Conservation (phyloP, 495 filamentous ascomycete genomes). For the Evernia prunastri region DNA sequence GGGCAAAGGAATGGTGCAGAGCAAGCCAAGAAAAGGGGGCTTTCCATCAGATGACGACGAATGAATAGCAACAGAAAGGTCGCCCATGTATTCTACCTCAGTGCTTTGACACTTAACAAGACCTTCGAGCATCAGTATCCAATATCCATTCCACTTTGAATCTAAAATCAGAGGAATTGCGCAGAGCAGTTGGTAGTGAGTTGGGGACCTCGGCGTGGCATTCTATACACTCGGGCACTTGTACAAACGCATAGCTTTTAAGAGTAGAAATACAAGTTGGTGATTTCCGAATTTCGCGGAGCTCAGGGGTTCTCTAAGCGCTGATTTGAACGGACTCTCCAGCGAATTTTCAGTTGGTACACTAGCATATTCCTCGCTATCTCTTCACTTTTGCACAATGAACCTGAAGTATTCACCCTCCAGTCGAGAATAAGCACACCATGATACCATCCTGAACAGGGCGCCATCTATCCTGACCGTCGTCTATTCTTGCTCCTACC, state of each 20-base stretch:
- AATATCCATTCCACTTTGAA: background rate
- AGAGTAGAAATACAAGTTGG: background rate
- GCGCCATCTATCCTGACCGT: background rate
- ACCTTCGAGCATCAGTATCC: background rate
- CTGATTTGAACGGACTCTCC: background rate
- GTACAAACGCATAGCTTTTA: constrained; percentile 13
- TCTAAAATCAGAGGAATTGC: background rate
- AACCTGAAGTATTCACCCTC: background rate
- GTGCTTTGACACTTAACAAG: constrained; percentile 6
- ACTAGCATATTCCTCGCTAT: background rate
- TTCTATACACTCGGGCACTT: background rate
- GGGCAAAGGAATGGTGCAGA: constrained; percentile 80
- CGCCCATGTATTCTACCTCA: constrained; percentile 12
- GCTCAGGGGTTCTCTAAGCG: background rate
- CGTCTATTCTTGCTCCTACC: background rate
- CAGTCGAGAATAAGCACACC: background rate
- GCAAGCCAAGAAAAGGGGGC: constrained; percentile 36
- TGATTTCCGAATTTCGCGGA: background rate
- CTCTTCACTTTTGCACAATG: background rate
- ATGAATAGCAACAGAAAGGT: constrained; percentile 3
- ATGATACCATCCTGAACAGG: background rate
- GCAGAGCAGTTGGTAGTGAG: background rate
- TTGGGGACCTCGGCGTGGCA: background rate
- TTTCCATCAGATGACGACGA: constrained; percentile 24
- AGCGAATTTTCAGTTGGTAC: background rate